Evolutionary conservation across 2,329 filamentous ascomycete species (phyloP), one percentile per base, ranked within the genome.

Genomic region (Exophiala dermatitidis): DNA sequence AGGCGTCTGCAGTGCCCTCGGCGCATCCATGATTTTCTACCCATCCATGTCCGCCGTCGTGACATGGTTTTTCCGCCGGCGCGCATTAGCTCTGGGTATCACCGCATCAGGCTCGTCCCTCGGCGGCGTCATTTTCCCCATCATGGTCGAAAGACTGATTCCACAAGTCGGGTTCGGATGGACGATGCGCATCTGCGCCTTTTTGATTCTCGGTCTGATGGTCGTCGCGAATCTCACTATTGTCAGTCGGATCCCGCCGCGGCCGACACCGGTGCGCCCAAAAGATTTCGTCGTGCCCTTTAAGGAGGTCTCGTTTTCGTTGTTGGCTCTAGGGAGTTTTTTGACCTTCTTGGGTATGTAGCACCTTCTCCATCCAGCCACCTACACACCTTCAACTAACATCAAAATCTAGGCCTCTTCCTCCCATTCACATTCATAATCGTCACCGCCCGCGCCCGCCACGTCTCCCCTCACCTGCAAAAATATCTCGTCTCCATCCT

Each of bases 101-200:
- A 71, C 75, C 59, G 74, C 76, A 2, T 72, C 76, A 3, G 80
- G 80, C 3, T 78, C 77, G 0, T 77, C 74, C 3, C 59, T 81
- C 3, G 80, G 79, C 2, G 80, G 80, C 3, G 77, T 84, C 26
- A 75, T 83, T 34, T 76, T 83, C 48, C 81, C 82, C 0, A 81
- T 84, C 61, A 80, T 84, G 76, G 74, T 83, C 5, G 67, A 74
- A 1, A 73, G 74, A 32, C 65, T 84, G 10, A 77, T 84, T 37
- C 71, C 71, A 0, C 30, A 71, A 46, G 69, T 82, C 53, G 77
- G 79, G 32, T 78, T 80, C 62, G 65, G 70, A 32, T 84, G 79
- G 82, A 69, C 77, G 0, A 80, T 83, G 71, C 73, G 80, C 8
- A 75, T 74, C 46, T 72, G 70, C 26, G 70, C 80, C n/a, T 81